Conservation (phyloP, 2,329 filamentous ascomycete species). For the Colletotrichum sp. region DNA sequence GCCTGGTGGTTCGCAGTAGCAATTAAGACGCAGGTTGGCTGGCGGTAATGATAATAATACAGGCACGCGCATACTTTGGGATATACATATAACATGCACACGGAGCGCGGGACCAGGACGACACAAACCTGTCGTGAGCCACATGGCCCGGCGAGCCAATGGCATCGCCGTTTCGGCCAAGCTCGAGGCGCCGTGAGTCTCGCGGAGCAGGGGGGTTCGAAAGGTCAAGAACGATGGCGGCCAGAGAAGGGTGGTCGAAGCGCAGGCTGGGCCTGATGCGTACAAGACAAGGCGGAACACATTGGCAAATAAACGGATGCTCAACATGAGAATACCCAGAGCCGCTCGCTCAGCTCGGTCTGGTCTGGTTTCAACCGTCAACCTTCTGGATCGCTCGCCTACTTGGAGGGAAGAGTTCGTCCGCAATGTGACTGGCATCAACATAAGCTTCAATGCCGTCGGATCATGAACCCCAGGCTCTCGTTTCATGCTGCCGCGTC, state of each 20-base stretch:
- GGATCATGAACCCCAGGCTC: background rate
- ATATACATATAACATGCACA: background rate
- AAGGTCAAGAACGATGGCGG: background rate
- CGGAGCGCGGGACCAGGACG: background rate
- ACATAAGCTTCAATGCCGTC: background rate
- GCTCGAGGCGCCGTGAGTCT: constrained; percentile 17
- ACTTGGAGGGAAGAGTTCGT: background rate
- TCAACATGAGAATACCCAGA: background rate
- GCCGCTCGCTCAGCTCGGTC: background rate
- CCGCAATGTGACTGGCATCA: background rate
- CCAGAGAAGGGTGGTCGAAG: constrained; percentile 1
- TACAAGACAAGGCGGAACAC: background rate
- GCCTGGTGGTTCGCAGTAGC: background rate
- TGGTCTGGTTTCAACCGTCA: constrained; percentile 16
- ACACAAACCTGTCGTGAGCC: background rate
- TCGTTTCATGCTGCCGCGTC: constrained; percentile 8
- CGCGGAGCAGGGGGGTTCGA: background rate
- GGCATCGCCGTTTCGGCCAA: background rate
- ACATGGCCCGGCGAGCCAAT: constrained; percentile 1
- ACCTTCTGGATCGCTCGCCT: background rate
- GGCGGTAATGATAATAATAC: background rate
- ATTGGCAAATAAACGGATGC: background rate
- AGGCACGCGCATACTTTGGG: background rate
- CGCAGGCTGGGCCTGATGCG: background rate
- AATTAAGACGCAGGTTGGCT: background rate